These are phyloP conservation scores for Xylaria polymorpha DNA, from an alignment of 2,329 filamentous ascomycete species.

Conservation along the genomic window DNA sequence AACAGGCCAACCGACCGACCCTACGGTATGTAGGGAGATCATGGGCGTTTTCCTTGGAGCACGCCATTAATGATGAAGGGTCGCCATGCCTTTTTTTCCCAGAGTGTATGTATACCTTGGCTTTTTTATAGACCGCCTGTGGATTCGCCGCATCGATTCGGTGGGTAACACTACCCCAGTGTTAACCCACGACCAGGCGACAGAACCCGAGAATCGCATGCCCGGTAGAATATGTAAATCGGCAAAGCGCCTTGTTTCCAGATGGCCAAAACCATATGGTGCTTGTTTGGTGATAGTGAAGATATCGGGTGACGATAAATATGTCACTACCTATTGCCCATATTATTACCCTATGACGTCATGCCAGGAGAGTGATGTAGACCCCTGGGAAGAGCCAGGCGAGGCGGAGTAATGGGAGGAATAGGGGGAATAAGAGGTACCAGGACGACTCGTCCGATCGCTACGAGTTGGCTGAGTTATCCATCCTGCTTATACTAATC, in stretches of 20 bases:
- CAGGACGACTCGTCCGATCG: too few species aligned
- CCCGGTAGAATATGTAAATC: neutral
- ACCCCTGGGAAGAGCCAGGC: too few species aligned
- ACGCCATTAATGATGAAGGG: neutral
- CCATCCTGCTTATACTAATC: conserved; percentile 54
- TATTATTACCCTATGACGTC: neutral
- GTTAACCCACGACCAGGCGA: neutral
- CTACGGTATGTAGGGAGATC: neutral
- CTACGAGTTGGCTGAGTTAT: too few species aligned
- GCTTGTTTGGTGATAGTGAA: too few species aligned
- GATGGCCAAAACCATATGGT: neutral
- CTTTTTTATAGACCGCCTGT: too few species aligned
- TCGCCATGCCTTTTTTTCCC: neutral
- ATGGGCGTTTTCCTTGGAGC: neutral
- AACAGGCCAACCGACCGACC: neutral
- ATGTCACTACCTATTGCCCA: neutral
- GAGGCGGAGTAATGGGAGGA: too few species aligned
- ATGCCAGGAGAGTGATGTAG: too few species aligned
- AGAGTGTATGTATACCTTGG: neutral
- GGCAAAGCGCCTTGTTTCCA: neutral
- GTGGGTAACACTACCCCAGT: neutral
- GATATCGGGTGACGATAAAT: neutral
- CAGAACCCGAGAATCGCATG: neutral
- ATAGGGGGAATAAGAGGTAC: too few species aligned
- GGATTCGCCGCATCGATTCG: neutral